Conservation (phyloP, 192 early-diverging fungal species). For the Allomyces javanicus region DNA sequence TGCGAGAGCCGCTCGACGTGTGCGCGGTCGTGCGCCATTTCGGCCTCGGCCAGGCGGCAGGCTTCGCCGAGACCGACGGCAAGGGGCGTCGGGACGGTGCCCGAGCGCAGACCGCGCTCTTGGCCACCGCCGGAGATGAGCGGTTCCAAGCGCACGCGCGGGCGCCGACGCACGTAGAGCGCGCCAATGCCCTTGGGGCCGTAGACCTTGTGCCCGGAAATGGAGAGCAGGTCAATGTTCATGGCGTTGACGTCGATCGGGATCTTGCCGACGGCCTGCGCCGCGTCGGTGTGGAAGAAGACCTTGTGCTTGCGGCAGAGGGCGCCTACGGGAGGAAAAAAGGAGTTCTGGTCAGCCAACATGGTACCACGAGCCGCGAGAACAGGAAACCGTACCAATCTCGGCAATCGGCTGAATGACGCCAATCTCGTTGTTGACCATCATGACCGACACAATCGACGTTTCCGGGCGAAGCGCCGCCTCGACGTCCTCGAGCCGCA, state of each 20-base stretch:
- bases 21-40: constrained; percentile 65
- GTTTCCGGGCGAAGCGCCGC: constrained; percentile 78
- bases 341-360: neutral
- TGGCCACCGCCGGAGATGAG: constrained; percentile 87
- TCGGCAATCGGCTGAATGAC: constrained; percentile 81
- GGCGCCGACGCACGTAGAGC: constrained; percentile 76
- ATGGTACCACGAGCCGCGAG: neutral
- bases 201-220: constrained; percentile 93
- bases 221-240: constrained; percentile 89
- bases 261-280: constrained; percentile 91
- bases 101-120: constrained; percentile 81
- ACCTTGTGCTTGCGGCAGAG: constrained; percentile 71
- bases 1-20: constrained; percentile 53
- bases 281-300: constrained; percentile 94
- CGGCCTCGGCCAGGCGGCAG: constrained; percentile 49
- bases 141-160: constrained; percentile 79
- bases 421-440: constrained; percentile 97
- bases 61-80: constrained; percentile 82
- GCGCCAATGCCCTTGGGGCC: constrained; percentile 96
- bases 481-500: constrained; percentile 61
- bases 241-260: constrained; percentile 74
- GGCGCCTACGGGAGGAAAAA: constrained; percentile 11
- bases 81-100: constrained; percentile 80
- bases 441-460: constrained; percentile 80
- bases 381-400: constrained; percentile 30